Percentiles rank a stretch among this genome's conserved stretches.
These are phyloP conservation scores for Suillus spraguei DNA, from an alignment of 768 basidiomycete genomes.

Conservation along the genomic window DNA sequence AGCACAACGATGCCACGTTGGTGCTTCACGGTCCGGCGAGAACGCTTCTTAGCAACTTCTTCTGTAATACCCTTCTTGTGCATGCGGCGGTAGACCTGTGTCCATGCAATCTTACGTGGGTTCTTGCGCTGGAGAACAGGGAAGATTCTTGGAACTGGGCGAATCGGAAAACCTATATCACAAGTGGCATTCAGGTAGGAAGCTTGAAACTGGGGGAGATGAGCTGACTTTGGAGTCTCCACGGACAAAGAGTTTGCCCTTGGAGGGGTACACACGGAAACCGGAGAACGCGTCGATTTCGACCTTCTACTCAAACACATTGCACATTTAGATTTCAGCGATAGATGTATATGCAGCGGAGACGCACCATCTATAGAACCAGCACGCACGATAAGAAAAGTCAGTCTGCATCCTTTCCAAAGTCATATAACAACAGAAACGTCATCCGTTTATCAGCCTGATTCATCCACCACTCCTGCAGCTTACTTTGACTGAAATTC, in stretches of 20 bases:
- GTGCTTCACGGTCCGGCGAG: constrained; percentile 95
- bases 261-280: constrained; percentile 96
- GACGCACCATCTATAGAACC: constrained; percentile 29
- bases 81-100: constrained; percentile 90
- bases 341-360: neutral
- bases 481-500: constrained; percentile 17
- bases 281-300: constrained; percentile 99
- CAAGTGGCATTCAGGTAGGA: neutral
- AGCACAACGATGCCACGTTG: constrained; percentile 97
- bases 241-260: constrained; percentile 94
- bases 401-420: constrained; percentile 22
- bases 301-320: constrained; percentile 70
- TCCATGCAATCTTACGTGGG: constrained; percentile 99
- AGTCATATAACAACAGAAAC: constrained; percentile 16
- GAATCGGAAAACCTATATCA: constrained; percentile 89
- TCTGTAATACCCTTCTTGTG: constrained; percentile 99
- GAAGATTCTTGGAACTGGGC: constrained; percentile 92
- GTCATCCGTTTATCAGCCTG: constrained; percentile 39
- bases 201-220: neutral
- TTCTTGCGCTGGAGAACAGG: constrained; percentile 99
- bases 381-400: constrained; percentile 2
- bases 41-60: constrained; percentile 98
- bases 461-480: constrained; percentile 45
- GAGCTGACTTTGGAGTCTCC: constrained; percentile 88
- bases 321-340: constrained; percentile 8